Conservation (phyloP, 208 protist genomes). For the Acanthamoeba royreba region DNA sequence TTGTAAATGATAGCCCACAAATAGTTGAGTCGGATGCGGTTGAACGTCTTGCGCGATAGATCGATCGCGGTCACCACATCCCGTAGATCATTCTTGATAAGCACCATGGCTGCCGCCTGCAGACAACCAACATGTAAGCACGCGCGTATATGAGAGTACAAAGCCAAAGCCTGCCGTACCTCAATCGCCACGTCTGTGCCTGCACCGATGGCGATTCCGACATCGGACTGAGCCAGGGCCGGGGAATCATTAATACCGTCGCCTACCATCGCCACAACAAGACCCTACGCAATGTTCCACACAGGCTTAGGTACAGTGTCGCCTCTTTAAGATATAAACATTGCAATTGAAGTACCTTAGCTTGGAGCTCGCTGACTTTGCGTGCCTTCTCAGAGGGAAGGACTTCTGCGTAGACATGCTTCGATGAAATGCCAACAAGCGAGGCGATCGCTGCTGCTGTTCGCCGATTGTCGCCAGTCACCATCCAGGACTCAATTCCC, state of each 20-base stretch:
- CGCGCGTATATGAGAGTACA: no score
- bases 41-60: conserved; percentile 76
- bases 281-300: background rate
- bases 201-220: conserved; percentile 87
- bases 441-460: conserved; percentile 10
- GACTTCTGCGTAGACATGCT: conserved; percentile 81
- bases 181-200: conserved; percentile 70
- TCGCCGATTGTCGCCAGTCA: conserved; percentile 45
- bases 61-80: conserved; percentile 80
- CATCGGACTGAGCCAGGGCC: conserved; percentile 81
- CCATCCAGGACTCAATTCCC: conserved; percentile 69
- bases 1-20: conserved; percentile 87
- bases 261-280: conserved; percentile 48
- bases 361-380: conserved; percentile 71
- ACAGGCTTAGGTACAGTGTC: conserved; percentile 27
- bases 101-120: conserved; percentile 83
- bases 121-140: no score
- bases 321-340: no score
- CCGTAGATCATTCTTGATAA: conserved; percentile 73
- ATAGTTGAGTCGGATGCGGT: conserved; percentile 85
- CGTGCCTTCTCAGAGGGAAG: conserved; percentile 84
- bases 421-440: conserved; percentile 81
- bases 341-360: conserved; percentile 53
- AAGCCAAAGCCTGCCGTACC: no score
- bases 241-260: conserved; percentile 88